Conservation (phyloP, 345 rosid species). For the Sonneratia caseolaris region DNA sequence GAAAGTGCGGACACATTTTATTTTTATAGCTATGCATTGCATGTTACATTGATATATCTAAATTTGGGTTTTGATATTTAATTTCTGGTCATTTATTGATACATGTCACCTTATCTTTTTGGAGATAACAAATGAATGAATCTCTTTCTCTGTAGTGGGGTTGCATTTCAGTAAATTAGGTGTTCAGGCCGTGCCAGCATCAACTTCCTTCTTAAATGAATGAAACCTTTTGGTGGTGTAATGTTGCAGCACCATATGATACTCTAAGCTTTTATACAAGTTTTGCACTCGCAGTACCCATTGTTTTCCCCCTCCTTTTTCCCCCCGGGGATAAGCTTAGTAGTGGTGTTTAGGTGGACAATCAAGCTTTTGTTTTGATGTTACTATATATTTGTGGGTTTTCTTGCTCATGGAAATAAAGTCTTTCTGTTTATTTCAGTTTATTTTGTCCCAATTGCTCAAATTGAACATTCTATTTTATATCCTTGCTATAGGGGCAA, state of each 20-base stretch:
- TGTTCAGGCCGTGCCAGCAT: background rate
- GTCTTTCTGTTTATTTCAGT: background rate
- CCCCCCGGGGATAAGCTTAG: background rate
- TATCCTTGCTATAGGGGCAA: slow-evolving; percentile 40
- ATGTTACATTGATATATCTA: background rate
- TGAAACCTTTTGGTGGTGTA: background rate
- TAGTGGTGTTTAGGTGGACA: no score
- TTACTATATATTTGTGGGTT: background rate
- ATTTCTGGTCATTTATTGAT: no score
- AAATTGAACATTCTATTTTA: background rate
- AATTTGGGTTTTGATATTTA: background rate
- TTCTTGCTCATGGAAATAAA: background rate
- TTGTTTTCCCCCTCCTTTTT: no score
- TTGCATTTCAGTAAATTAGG: background rate
- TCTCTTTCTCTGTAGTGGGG: background rate
- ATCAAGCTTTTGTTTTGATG: background rate
- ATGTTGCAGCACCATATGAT: background rate
- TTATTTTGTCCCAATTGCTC: background rate
- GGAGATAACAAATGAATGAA: no score
- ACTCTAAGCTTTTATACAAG: background rate
- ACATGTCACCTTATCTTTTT: no score
- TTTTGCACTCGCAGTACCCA: background rate
- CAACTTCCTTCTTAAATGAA: background rate
- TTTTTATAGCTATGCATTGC: background rate
- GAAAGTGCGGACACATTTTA: background rate